Base-by-base conservation (phyloP, 352 stramenopile species). In the Phytophthora capsici region DNA sequence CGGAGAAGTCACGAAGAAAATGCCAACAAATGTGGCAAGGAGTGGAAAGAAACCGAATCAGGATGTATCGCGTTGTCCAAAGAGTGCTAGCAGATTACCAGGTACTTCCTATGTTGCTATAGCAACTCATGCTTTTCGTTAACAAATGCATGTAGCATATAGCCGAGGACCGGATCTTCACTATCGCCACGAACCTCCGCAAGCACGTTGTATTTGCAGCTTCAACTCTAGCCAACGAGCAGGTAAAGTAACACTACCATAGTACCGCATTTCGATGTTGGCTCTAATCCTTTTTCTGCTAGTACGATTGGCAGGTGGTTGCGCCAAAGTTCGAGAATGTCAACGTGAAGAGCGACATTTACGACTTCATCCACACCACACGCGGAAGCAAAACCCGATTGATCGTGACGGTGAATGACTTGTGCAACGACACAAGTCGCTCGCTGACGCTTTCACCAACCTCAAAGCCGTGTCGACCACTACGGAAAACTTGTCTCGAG, bases 291-390 rank as follows among this genome's bases (percentile, higher is more conserved):
- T 69, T 26, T 55, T 38, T 6, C 68, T 47, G 14, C 6, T 52
- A 94, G 86, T 95, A 95, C 53, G 87, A 95, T 26, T 95, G 85
- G 84, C 87, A 95, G 48, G 89, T 93, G 57, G 73, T 89, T 48
- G 83, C 85, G 6, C 70, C 64, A 30, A 87, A 84, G 46, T 83
- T 95, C 38, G 85, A 94, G 44, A 83, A 73, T 44, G 78, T 94
- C 14, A 74, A 92, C 57, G 77, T 84, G 26, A 82, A 93, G 65
- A 63, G 63, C 26, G 80, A 94, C 52, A 85, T 95, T 47, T 66
- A 74, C 5, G 72, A 88, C 49, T 93, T 91, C 49, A 91, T 95
- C 6, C 77, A 61, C n/a, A 19, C 49, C 9, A 60, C 25, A 38
- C 38, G 58, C 53, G 51, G 37, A 34, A 53, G 30, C 26, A 66